Evolutionary conservation across 768 basidiomycete species (phyloP), one percentile per base, ranked within the genome.

Genomic region (Serendipita sp.): DNA sequence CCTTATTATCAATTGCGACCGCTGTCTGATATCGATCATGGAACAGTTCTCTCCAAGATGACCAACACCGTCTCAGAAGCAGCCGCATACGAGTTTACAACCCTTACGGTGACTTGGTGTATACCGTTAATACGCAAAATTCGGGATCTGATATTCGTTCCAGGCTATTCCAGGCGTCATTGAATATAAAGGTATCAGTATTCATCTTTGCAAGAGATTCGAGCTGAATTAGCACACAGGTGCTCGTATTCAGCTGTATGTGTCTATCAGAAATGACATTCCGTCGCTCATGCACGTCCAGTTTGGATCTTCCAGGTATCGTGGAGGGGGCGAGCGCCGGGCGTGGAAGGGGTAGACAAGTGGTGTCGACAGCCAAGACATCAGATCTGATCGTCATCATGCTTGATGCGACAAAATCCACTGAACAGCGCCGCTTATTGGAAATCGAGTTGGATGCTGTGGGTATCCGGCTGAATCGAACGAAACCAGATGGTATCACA

Each of bases 101-200:
- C 90, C 2, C 79, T 95, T 33, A 90, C 88, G 9, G 88, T 86
- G 68, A 38, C 5, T 7, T 66, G 79, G 70, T 31, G 5, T 28
- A 58, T 42, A 48, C 14, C 14, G 58, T 26, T 20, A 41, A 42
- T 42, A 20, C 26, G 58, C 17, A 7, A 38, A 38, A 38, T n/a
- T n/a, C n/a, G n/a, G n/a, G n/a, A n/a, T 33, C 13, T n/a, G 34
- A 43, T 62, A 20, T 58, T 17, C 53, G 56, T 42, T 53, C 3
- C 28, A 90, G 84, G 95, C 96, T 9, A 98, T 99, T 65, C 95
- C 96, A 38, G 96, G 96, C 56, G 96, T 98, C 2, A 82, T 98
- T 17, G 94, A 98, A 69, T 89, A 98, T 71, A 85, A 95, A 72
- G 96, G 53, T 33, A 30, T n/a, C n/a, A n/a, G n/a, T n/a, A n/a